Evolutionary conservation across 129 eudicot species (phyloP).

Genomic region (Pulicaria dysenterica): DNA sequence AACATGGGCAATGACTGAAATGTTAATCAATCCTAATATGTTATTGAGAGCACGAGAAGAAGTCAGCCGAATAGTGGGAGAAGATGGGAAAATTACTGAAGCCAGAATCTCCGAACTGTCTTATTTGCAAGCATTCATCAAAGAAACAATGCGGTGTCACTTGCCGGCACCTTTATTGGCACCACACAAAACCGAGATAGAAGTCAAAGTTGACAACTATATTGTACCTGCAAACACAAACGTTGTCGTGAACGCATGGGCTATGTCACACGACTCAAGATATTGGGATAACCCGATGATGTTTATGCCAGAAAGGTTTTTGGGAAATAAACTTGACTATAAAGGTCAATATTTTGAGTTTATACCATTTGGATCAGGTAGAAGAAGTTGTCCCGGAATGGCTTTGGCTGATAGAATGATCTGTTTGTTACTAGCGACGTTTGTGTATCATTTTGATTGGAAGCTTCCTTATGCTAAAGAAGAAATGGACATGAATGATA

Average conservation of each 20-base stretch:
- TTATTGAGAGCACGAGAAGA: slow-evolving; percentile 38
- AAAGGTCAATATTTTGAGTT: slow-evolving; percentile 42
- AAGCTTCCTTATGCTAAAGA: slow-evolving; percentile 38
- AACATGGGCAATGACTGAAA: slow-evolving; percentile 49
- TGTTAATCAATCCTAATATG: slow-evolving; percentile 30
- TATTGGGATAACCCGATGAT: slow-evolving; percentile 33
- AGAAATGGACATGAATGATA: slow-evolving; percentile 39
- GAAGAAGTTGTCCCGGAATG: slow-evolving; percentile 51
- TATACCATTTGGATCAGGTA: slow-evolving; percentile 52
- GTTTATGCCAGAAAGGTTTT: slow-evolving; percentile 47
- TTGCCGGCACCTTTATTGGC: slow-evolving; percentile 32
- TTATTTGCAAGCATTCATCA: slow-evolving; percentile 39
- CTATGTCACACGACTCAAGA: slow-evolving; percentile 38
- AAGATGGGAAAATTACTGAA: slow-evolving; percentile 35
- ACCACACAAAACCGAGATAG: slow-evolving; percentile 36
- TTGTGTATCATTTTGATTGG: slow-evolving; percentile 52
- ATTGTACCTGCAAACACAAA: slow-evolving; percentile 34
- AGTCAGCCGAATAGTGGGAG: slow-evolving; percentile 26
- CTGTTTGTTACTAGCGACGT: slow-evolving; percentile 43
- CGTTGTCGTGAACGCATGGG: slow-evolving; percentile 40
- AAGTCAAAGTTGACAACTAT: slow-evolving; percentile 27
- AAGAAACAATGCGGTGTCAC: slow-evolving; percentile 45
- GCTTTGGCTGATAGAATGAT: slow-evolving; percentile 41
- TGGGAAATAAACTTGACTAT: slow-evolving; percentile 22
- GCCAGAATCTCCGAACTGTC: slow-evolving; percentile 31